phyloP scores from a whole-genome alignment of 805 yeast genomes.

The Wickerhamiella vanderwaltii region DNA sequence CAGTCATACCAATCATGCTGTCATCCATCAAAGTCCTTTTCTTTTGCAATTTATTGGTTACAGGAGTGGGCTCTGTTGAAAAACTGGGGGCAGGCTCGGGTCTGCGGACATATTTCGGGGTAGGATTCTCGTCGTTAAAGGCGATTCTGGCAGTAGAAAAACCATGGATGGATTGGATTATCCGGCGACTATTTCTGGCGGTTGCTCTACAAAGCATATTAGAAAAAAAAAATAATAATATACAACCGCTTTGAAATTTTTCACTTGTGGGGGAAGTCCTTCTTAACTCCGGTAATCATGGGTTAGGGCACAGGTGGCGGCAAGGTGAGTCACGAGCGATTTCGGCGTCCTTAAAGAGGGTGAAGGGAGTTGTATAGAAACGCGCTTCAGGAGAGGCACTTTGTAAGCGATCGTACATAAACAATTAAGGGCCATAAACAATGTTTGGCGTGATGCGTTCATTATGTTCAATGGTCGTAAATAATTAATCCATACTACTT shows the following conservation, averaged over 20 bases:
- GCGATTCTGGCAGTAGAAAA: neutral
- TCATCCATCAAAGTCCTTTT: slow-evolving; percentile 33
- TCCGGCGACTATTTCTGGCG: slow-evolving; percentile 1
- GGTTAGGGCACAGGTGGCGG: too few species aligned
- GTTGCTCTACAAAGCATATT: slow-evolving; percentile 3
- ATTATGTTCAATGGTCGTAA: too few species aligned
- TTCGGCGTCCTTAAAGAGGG: neutral
- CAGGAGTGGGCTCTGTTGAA: slow-evolving; percentile 19
- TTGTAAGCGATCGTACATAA: too few species aligned
- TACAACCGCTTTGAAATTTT: neutral
- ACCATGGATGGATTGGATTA: neutral
- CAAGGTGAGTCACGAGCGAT: neutral
- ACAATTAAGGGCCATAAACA: too few species aligned
- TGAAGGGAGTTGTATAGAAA: too few species aligned
- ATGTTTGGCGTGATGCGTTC: too few species aligned
- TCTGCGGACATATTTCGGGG: slow-evolving; percentile 14
- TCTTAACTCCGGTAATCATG: too few species aligned
- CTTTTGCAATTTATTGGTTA: slow-evolving; percentile 7
- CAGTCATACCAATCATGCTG: slow-evolving; percentile 89
- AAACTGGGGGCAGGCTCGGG: slow-evolving; percentile 31
- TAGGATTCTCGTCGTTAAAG: slow-evolving; percentile 2
- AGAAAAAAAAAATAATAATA: too few species aligned
- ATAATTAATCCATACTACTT: too few species aligned
- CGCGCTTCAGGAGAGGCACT: too few species aligned
- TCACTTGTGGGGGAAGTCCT: neutral